Evolutionary conservation across 345 rosid species (phyloP).

Genomic region (Lepidium africanum): DNA sequence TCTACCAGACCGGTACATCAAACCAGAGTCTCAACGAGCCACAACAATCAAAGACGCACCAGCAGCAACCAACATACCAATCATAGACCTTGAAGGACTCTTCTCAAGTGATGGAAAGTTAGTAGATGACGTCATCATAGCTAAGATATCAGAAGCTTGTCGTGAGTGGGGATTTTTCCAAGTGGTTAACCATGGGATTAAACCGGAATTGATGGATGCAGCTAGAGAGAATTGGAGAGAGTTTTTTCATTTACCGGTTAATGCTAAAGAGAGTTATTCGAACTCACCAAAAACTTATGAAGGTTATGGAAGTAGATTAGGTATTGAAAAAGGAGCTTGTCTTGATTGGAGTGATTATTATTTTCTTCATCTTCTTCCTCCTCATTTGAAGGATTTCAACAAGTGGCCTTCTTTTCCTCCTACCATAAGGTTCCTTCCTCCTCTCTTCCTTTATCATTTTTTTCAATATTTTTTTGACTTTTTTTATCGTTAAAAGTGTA

Average conservation of each 20-base stretch:
- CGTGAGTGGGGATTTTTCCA: conserved; percentile 93
- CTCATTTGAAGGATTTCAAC: conserved; percentile 40
- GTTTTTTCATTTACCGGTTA: conserved; percentile 72
- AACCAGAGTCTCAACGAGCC: conserved; percentile 35
- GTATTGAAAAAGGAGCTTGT: conserved; percentile 73
- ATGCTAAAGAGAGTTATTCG: conserved; percentile 50
- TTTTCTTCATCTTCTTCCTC: conserved; percentile 68
- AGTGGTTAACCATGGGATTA: conserved; percentile 76
- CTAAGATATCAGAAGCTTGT: conserved; percentile 47
- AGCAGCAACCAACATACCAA: conserved; percentile 47
- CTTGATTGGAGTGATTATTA: conserved; percentile 98
- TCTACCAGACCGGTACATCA: conserved; percentile 71
- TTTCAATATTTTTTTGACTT: too few species aligned
- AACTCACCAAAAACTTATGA: conserved; percentile 81
- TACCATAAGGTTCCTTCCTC: conserved; percentile 46
- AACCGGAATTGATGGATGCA: conserved; percentile 51
- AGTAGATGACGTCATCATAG: conserved; percentile 11
- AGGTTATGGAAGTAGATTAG: conserved; percentile 89
- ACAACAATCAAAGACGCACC: not conserved
- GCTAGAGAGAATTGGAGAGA: conserved; percentile 62
- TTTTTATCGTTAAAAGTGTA: too few species aligned
- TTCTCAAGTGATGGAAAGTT: conserved; percentile 3
- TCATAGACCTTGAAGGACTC: conserved; percentile 57
- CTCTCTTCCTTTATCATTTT: not conserved
- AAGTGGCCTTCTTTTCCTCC: conserved; percentile 80